Evolutionary conservation across 2,329 filamentous ascomycete species (phyloP).

Genomic region (Botrytis deweyae): DNA sequence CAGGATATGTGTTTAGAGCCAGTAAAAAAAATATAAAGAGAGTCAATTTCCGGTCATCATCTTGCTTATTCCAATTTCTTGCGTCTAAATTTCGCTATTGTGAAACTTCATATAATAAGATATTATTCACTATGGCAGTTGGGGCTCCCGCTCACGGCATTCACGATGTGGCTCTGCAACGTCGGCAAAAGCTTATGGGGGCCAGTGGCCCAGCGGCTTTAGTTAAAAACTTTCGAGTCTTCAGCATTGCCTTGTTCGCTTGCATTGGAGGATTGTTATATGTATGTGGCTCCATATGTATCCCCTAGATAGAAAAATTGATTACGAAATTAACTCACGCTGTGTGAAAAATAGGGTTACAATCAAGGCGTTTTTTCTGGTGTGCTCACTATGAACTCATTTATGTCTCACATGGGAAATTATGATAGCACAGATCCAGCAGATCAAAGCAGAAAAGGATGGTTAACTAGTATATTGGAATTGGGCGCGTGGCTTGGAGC

Average conservation of each 20-base stretch:
- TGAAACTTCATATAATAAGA: background rate
- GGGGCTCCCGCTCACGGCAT: conserved; percentile 31
- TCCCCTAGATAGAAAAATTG: background rate
- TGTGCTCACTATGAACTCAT: conserved; percentile 58
- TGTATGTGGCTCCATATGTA: conserved; percentile 23
- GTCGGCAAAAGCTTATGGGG: conserved; percentile 55
- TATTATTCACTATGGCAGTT: conserved; percentile 7
- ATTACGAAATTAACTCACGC: background rate
- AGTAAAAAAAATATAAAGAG: background rate
- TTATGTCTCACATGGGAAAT: conserved; percentile 54
- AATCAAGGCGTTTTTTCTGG: conserved; percentile 78
- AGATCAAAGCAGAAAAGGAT: conserved; percentile 56
- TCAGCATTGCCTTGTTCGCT: conserved; percentile 60
- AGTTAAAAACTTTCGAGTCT: conserved; percentile 60
- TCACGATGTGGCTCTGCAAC: conserved; percentile 53
- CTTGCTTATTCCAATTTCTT: background rate
- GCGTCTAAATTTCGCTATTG: background rate
- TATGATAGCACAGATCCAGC: conserved; percentile 49
- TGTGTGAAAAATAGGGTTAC: conserved; percentile 48
- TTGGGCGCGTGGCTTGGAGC: conserved; percentile 77
- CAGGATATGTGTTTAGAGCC: background rate
- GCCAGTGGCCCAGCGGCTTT: conserved; percentile 52
- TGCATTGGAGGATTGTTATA: conserved; percentile 60
- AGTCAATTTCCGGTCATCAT: background rate
- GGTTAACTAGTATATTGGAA: conserved; percentile 68